Evolutionary conservation across 164 flowering plant genomes (phyloP), one percentile per base, ranked within the genome.

Genomic region (Aristolochia fimbriata): DNA sequence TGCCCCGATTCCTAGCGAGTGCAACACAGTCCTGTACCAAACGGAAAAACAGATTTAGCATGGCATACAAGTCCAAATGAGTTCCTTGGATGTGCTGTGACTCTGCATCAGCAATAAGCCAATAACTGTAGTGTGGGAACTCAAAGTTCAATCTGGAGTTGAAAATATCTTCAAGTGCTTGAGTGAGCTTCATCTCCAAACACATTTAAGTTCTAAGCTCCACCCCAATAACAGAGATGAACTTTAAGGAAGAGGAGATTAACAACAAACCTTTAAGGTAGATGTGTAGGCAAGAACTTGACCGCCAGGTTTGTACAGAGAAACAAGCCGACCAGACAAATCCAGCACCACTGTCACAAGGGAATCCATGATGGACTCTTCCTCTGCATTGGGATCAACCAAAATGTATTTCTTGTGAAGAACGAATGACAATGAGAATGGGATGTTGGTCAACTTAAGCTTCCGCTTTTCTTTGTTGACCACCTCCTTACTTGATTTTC

Each of bases 371-470:
- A 71, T 61, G 20, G 70, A 68, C 58, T 73, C 75, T 69, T 71
- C 99, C 80, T 93, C 97, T 41, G 88, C 83, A 23, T 86, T 87
- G 25, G 97, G 97, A 59, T 93, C 99, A 6, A 88, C 87, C 70
- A 93, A 76, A 50, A 86, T 83, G 72, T 82, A 83, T 46, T 81
- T 82, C 80, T 93, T 85, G 81, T 90, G 79, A 67, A 93, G 84
- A 65, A 87, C 57, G 76, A 90, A 83, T 25, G 99, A 88, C 59
- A 93, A 78, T 60, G 96, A 80, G 62, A 88, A 86, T 10, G 97
- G 96, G 41, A 78, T 66, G 68, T 57, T 74, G 48, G 63, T 68
- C 52, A 85, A 56, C 3, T 73, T 78, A 22, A 85, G 84, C 62
- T 81, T 80, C 72, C 90, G 77, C 73, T 80, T 88, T 63, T 76